Base-by-base conservation (phyloP, 495 filamentous ascomycete species). In the Aspergillus homomorphus region DNA sequence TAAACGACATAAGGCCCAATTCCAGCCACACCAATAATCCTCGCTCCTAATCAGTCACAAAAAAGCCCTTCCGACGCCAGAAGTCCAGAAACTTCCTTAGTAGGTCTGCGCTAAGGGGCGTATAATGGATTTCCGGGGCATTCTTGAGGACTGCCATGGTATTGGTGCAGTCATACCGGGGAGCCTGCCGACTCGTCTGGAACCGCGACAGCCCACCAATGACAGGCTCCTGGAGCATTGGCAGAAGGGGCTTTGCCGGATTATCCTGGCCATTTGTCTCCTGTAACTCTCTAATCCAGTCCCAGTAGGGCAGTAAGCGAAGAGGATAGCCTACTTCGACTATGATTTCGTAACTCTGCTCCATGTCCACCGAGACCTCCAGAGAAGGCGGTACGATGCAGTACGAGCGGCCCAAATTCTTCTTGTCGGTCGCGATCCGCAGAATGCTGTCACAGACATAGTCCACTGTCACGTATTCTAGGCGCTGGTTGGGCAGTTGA, bases 381-480 rank as follows among this genome's bases (percentile, higher is more conserved):
- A 20, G 45, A 6, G 56, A 53, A 4, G 53, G 54, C 24, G 52
- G 38, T 4, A 54, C 46, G 3, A 58, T 46, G 21, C 52, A 59
- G n/a, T 59, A 63, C 1, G 55, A 48, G 4, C 45, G 59, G 0
- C 66, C 64, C 4, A 61, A 44, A 16, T 58, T 63, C 0, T 41
- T 15, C 16, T 52, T 54, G 1, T 49, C 23, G 3, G 55, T 38
- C 0, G 62, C 58, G 14, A 69, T 69, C 30, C 67, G 62, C 24
- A 67, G 16, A 0, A 59, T 61, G 0, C 56, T 51, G 1, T 33
- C 49, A 42, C 54, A 60, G 16, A 65, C 62, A 53, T 62, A 67
- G 44, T 69, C 64, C 0, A 61, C 46, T 0, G 67, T 61, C 5
- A 67, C 62, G 30, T 56, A 67, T 9, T 63, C 60, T 7, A 56